Percentiles rank a stretch among this genome's conserved stretches.
phyloP scores from a whole-genome alignment of 345 rosid genomes.

The Mallotus nudiflorus region DNA sequence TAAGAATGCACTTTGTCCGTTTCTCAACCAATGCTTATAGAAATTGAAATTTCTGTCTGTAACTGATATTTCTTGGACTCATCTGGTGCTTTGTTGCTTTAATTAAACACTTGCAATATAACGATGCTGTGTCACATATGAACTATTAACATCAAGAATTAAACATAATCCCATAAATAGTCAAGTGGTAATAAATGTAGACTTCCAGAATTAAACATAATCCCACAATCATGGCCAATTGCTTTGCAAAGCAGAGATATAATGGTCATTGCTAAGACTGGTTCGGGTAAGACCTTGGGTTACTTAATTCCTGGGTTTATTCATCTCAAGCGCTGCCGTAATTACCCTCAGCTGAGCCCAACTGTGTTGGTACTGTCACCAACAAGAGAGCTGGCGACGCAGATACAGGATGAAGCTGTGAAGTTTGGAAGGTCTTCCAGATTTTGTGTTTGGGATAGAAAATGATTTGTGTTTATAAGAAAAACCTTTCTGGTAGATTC shows the following conservation, averaged over 20 bases:
- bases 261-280: constrained; percentile 95
- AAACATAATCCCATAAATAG: too few species aligned
- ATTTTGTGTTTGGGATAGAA: constrained; percentile 83
- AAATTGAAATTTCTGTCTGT: too few species aligned
- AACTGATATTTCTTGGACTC: too few species aligned
- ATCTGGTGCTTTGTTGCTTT: too few species aligned
- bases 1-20: too few species aligned
- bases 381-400: constrained; percentile 97
- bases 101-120: too few species aligned
- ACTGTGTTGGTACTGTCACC: constrained; percentile 91
- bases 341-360: constrained; percentile 80
- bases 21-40: too few species aligned
- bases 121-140: too few species aligned
- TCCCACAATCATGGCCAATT: constrained; percentile 99
- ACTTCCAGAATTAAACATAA: too few species aligned
- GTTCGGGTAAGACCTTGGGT: constrained; percentile 97
- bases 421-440: constrained; percentile 92
- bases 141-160: too few species aligned
- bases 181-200: too few species aligned
- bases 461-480: constrained; percentile 17
- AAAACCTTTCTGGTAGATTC: too few species aligned
- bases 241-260: constrained; percentile 87
- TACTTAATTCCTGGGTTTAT: constrained; percentile 86
- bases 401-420: constrained; percentile 88
- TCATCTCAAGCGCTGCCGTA: constrained; percentile 68